A percentile compares a stretch with the other conserved stretches of the same genome.
These are phyloP conservation scores for Chaetomium sp. DNA, from an alignment of 2,329 filamentous ascomycete genomes.

Conservation along the genomic window DNA sequence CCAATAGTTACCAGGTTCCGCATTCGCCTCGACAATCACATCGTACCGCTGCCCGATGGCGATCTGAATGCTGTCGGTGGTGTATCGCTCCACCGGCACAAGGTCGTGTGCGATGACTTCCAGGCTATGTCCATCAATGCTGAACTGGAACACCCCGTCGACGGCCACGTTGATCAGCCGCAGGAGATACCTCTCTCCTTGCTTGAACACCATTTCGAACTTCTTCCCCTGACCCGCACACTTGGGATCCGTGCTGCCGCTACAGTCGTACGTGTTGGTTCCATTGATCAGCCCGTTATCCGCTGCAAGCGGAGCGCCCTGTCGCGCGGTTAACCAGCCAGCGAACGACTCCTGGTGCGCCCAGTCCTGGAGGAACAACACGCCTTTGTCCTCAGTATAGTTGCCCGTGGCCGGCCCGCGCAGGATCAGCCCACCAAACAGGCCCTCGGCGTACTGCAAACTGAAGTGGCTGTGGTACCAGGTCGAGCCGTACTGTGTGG, in stretches of 20 bases:
- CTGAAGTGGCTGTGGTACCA: conserved; percentile 34
- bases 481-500: conserved; percentile 31
- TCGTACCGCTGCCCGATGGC: conserved; percentile 43
- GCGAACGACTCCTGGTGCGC: conserved; percentile 27
- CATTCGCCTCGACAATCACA: conserved; percentile 38
- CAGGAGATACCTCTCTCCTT: conserved; percentile 29
- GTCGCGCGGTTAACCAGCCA: conserved; percentile 12
- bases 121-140: conserved; percentile 50
- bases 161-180: conserved; percentile 42
- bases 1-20: conserved; percentile 37
- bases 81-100: conserved; percentile 51
- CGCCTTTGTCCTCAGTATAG: conserved; percentile 45
- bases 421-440: conserved; percentile 42
- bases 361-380: conserved; percentile 43
- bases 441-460: conserved; percentile 35
- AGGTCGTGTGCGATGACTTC: conserved; percentile 53
- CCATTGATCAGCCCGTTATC: conserved; percentile 43
- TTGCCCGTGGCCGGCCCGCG: conserved; percentile 38
- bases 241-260: not conserved
- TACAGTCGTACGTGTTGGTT: conserved; percentile 27
- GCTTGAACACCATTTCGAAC: conserved; percentile 15
- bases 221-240: conserved; percentile 15
- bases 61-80: conserved; percentile 31
- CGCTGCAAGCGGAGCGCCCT: conserved; percentile 30
- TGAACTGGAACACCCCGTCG: conserved; percentile 42